Base-by-base conservation (phyloP, 2,329 filamentous ascomycete species). In the Microascus cirrosus region DNA sequence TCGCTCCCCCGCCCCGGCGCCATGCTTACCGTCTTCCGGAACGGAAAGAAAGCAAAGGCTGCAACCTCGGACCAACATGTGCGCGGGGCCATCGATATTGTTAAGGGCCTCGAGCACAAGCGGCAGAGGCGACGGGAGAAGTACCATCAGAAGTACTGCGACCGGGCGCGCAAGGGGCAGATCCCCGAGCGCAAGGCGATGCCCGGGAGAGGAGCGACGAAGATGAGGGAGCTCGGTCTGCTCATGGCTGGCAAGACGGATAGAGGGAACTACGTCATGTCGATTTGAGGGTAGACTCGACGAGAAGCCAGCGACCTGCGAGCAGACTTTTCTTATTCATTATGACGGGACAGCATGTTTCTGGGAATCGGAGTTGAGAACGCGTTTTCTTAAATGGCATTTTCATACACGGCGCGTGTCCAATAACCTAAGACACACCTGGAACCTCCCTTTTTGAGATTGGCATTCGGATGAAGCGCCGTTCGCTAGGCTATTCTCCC, bases 1-100 rank as follows among this genome's bases (percentile, higher is more conserved):
- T 97, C 94, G 12, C 79, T 96, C 6, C 94, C 93, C 56, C 85
- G 85, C 3, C 84, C 87, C 2, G 36, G 22, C 6, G 89, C 87
- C 63, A 80, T 87, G 61, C 89, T 89, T 69, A 82, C 77, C 39
- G 42, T 53, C 32, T 69, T 75, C 64, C 73, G 77, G 65, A 71
- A 78, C 61, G 65, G 68, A 62, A 71, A 76, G 56, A 66, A 73
- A 57, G 62, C 66, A 59, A 72, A 74, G 59, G 60, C 62, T 18
- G 59, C 62, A 8, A 64, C 68, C 6, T 66, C 68, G 54, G 80
- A 86, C 55, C 74, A 83, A 50, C 90, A 94, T 62, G 82, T 90
- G 11, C 88, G 94, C 61, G 90, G 91, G n/a, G 92, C 94, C 39
- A 95, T 99, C 63, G 94, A 97, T 71, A 99, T 96, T 61, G 89